These are phyloP conservation scores for Tuctoria greenei DNA, from an alignment of 176 grass and related monocot genomes.

Conservation along the genomic window DNA sequence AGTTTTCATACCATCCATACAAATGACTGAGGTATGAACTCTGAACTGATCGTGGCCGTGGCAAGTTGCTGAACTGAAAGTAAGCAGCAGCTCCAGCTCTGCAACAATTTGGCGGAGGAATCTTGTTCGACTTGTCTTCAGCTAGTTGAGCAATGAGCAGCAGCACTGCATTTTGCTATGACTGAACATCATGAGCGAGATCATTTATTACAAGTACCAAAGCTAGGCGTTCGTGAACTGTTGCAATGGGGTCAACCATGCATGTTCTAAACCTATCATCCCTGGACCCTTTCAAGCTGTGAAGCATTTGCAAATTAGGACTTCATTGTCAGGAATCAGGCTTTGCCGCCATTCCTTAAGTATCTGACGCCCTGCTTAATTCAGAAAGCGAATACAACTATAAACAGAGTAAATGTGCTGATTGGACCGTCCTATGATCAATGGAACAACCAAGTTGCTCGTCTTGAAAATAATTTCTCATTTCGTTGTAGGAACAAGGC, in stretches of 20 bases:
- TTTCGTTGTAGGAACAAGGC: background rate
- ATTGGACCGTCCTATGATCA: slow-evolving; percentile 32
- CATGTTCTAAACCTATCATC: slow-evolving; percentile 18
- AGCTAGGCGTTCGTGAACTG: slow-evolving; percentile 1
- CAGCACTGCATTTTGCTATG: background rate
- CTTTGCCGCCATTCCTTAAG: slow-evolving; percentile 11
- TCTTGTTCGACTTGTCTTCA: background rate
- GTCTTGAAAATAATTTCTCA: background rate
- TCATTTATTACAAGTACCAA: background rate
- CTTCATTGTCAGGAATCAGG: slow-evolving; percentile 33
- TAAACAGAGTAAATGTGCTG: slow-evolving; percentile 27
- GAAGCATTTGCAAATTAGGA: slow-evolving; percentile 29
- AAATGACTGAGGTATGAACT: too few relatives aligned
- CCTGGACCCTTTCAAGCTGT: slow-evolving; percentile 39
- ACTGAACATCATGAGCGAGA: background rate
- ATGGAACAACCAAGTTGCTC: background rate
- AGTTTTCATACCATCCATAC: too few relatives aligned
- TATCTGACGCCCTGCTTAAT: slow-evolving; percentile 39
- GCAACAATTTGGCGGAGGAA: slow-evolving; percentile 17
- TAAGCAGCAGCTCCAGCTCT: background rate
- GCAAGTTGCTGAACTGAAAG: background rate
- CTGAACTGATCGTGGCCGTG: slow-evolving; percentile 8
- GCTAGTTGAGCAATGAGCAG: background rate
- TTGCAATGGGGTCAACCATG: slow-evolving; percentile 6
- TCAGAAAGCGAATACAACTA: background rate